Percentiles rank a stretch among this genome's conserved stretches.
phyloP scores from a whole-genome alignment of 139 green algal genomes.

The Coelastrella sp. region DNA sequence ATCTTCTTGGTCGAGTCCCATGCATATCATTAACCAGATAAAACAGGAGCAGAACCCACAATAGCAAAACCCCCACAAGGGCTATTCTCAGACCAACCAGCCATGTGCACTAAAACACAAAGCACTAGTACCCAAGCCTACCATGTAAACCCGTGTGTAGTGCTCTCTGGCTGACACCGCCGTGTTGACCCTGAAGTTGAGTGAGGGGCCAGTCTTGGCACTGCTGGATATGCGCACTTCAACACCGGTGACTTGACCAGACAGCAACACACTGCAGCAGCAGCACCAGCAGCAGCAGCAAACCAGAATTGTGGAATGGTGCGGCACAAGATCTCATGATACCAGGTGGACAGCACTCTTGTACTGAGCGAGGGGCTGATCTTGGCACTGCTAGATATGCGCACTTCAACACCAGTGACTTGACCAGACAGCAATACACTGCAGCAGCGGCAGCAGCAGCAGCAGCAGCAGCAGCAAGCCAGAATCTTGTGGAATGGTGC shows the following conservation, averaged over 20 bases:
- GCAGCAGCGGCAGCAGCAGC: neutral
- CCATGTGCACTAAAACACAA: neutral
- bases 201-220: neutral
- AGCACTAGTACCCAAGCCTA: neutral
- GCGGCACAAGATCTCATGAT: too few species aligned
- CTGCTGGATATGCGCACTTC: conserved; percentile 15
- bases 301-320: neutral
- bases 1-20: too few species aligned
- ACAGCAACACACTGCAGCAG: neutral
- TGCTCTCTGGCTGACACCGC: neutral
- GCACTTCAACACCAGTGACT: neutral
- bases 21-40: too few species aligned
- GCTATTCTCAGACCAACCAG: neutral
- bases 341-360: too few species aligned
- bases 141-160: neutral
- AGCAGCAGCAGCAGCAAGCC: conserved; percentile 6
- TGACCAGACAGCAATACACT: neutral
- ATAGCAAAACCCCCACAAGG: too few species aligned
- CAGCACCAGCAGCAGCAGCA: conserved; percentile 21
- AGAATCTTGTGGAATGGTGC: too few species aligned
- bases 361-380: neutral
- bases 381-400: neutral
- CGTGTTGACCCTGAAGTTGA: neutral
- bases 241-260: neutral
- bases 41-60: too few species aligned